Base-by-base conservation (phyloP, 2,329 filamentous ascomycete species). In the Claviceps africana region DNA sequence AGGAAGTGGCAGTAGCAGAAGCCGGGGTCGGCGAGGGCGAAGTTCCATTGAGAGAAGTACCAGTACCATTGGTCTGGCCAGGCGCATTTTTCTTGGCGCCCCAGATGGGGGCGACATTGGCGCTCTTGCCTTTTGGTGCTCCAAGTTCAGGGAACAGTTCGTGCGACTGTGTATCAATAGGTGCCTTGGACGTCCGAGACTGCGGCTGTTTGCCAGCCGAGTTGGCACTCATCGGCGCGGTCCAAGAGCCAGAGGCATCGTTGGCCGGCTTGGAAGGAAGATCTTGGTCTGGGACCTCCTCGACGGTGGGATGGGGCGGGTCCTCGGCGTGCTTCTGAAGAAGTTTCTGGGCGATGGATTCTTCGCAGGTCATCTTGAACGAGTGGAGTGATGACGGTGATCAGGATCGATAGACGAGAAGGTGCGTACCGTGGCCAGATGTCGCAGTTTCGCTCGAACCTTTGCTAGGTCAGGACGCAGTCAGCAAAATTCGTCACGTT, bases 101-200 rank as follows among this genome's bases (percentile, higher is more conserved):
- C 89, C 91, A 96, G 59, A 86, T 82, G 46, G 84, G 81, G 47
- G 83, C 76, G 54, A 81, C 76, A 58, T 80, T 78, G 53, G 81
- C 75, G 56, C 81, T 73, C 69, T 89, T 90, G 51, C 81, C 73
- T 67, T 81, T 82, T 53, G 75, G 68, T 22, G 72, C 78, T 56
- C 90, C 91, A 47, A 98, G 79, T 60, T 90, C 83, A n/a, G 93
- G 93, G 76, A 98, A 98, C 54, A 87, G 74, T 69, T 97, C 90
- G 64, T 94, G 86, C 19, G 88, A 95, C 62, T 87, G 79, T 21
- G 88, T 90, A 67, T 97, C 88, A 56, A 96, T 72, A 50, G 61
- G 52, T 40, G 75, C 61, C 44, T 70, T 68, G 33, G 68, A 56
- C 45, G 63, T 65, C 2, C 71, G 65, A 35, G 74, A 67, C 52